Evolutionary conservation across 2,329 filamentous ascomycete species (phyloP), one percentile per base, ranked within the genome.

Genomic region (Stemphylium vesicarium): DNA sequence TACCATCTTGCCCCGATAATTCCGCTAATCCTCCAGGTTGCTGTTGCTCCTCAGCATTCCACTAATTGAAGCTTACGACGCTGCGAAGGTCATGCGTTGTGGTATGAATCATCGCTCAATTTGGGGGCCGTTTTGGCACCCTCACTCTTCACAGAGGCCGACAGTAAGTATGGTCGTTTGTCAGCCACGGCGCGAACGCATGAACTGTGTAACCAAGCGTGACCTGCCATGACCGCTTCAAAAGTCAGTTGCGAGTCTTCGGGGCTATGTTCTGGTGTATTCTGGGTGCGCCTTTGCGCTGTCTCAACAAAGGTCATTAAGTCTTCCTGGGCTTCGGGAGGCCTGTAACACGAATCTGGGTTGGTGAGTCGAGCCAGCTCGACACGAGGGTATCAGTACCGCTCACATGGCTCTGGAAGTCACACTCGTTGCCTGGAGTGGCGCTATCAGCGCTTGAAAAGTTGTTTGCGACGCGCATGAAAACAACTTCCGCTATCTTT

Each of bases 31-130:
- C 35, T 44, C 15, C 36, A 13, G 22, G 42, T 40, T 31, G 18
- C 31, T 35, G 31, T 42, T 37, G 46, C 16, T 16, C 16, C 26
- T 18, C 51, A 50, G 36, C 29, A 22, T 18, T 45, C 29, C n/a
- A 32, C 54, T n/a, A 20, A 39, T 44, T 4, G 24, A 42, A 44
- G 45, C 16, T 55, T 39, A 45, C 41, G 39, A 58, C 44, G 50
- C 22, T 52, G 39, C 43, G 29, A 43, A 31, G 18, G 41, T 53
- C 54, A 60, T 57, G 33, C 40, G 40, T 33, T 36, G 15, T 44
- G 20, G 20, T 22, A 40, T 44, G 36, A 46, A 45, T 51, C 32
- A 50, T 37, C 18, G 16, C 46, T 29, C 22, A 41, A 15, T 36
- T 32, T 26, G 41, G 33, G 26, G 32, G 42, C 46, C 22, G 15